Conservation (phyloP, 2,329 filamentous ascomycete species). For the Rhinocladiella mackenziei region DNA sequence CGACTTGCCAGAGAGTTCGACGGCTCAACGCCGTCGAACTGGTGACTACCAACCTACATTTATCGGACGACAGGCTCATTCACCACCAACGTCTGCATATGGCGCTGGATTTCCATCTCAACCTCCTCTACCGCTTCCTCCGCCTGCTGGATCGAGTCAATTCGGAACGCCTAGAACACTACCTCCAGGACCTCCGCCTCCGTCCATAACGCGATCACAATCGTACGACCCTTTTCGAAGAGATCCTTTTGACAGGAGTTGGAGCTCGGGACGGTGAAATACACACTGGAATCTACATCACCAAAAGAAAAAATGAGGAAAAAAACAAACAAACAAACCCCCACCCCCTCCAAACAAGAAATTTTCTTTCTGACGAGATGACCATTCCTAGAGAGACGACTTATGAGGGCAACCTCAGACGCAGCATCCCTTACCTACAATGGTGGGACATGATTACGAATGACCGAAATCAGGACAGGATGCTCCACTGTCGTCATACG, state of each 20-base stretch:
- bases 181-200: constrained; percentile 17
- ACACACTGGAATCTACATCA: no score
- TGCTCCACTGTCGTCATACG: constrained; percentile 21
- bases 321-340: neutral
- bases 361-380: constrained; percentile 18
- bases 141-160: constrained; percentile 13
- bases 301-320: neutral
- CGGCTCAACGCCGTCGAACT: constrained; percentile 25
- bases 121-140: constrained; percentile 20
- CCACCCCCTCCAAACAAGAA: neutral
- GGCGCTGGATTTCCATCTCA: constrained; percentile 9
- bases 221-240: constrained; percentile 27
- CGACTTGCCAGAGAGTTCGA: constrained; percentile 20
- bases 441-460: constrained; percentile 22
- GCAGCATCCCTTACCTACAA: constrained; percentile 14
- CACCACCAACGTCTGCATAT: constrained; percentile 17
- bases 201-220: constrained; percentile 19
- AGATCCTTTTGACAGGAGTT: constrained; percentile 20
- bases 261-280: neutral
- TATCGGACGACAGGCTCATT: constrained; percentile 9
- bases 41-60: constrained; percentile 27
- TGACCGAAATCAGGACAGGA: constrained; percentile 16
- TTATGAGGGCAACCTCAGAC: constrained; percentile 25
- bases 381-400: constrained; percentile 26
- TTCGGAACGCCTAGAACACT: constrained; percentile 17